Conservation (phyloP, 2,329 filamentous ascomycete species). For the Colletotrichum gigasporum region DNA sequence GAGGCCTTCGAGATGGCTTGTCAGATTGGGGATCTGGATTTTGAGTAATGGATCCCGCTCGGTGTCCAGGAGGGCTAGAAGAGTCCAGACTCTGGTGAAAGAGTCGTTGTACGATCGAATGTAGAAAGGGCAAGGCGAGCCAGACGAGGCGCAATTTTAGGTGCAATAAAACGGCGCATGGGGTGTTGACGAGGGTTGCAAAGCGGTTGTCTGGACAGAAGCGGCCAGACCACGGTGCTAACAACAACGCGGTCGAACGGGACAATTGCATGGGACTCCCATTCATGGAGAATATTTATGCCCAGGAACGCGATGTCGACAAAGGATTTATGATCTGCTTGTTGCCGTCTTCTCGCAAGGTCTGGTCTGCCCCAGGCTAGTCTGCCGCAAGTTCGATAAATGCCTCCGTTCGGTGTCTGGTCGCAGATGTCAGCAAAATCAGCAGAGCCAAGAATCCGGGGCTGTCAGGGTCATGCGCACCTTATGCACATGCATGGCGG, state of each 20-base stretch:
- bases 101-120: background rate
- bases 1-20: slow-evolving; percentile 5
- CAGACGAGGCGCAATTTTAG: slow-evolving; percentile 29
- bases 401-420: background rate
- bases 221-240: background rate
- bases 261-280: background rate
- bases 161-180: slow-evolving; percentile 28
- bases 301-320: background rate
- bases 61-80: slow-evolving; percentile 16
- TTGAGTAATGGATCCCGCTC: slow-evolving; percentile 8
- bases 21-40: slow-evolving; percentile 1
- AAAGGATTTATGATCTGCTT: background rate
- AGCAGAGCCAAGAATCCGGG: slow-evolving; percentile 6
- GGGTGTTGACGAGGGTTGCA: slow-evolving; percentile 18
- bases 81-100: slow-evolving; percentile 26
- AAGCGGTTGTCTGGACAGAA: slow-evolving; percentile 8
- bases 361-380: no score
- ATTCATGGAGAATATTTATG: background rate
- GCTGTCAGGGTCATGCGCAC: background rate
- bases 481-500: background rate
- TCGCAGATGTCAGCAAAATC: background rate
- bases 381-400: background rate
- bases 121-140: slow-evolving; percentile 15
- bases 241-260: background rate
- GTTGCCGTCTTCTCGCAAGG: background rate